Percentiles rank a stretch among this genome's conserved stretches.
These are phyloP conservation scores for Hypomontagnella submonticulosa DNA, from an alignment of 495 filamentous ascomycete genomes.

Conservation along the genomic window DNA sequence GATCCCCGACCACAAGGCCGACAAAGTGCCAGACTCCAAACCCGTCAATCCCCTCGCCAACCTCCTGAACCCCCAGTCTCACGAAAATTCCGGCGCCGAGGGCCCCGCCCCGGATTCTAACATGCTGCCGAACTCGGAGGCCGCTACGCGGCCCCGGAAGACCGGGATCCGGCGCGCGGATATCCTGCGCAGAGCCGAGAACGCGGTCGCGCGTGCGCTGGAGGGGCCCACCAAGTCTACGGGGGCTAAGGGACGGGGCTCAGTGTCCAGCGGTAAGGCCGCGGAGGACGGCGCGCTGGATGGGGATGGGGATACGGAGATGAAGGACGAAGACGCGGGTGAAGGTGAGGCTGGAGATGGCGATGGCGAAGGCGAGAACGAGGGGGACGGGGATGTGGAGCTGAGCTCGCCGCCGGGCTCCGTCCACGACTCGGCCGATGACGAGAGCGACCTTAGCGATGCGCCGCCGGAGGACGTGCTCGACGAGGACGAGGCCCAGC, in stretches of 20 bases:
- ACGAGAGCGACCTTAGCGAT: slow-evolving; percentile 84
- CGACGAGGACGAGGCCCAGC: slow-evolving; percentile 58
- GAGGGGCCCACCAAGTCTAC: slow-evolving; percentile 56
- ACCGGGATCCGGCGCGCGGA: slow-evolving; percentile 56
- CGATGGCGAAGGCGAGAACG: slow-evolving; percentile 41
- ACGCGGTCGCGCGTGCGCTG: slow-evolving; percentile 55
- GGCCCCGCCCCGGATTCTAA: slow-evolving; percentile 35
- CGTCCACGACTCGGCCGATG: slow-evolving; percentile 79
- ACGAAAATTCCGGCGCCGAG: slow-evolving; percentile 47
- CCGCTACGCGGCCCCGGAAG: slow-evolving; percentile 48
- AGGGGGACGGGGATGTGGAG: slow-evolving; percentile 43
- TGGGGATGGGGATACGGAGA: slow-evolving; percentile 43
- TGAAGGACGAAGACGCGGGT: slow-evolving; percentile 44
- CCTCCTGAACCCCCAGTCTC: slow-evolving; percentile 47
- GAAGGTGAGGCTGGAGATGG: slow-evolving; percentile 43
- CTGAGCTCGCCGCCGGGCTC: slow-evolving; percentile 63
- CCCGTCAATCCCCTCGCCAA: slow-evolving; percentile 40
- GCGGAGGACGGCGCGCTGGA: slow-evolving; percentile 36
- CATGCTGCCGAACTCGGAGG: slow-evolving; percentile 40
- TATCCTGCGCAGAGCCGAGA: slow-evolving; percentile 62
- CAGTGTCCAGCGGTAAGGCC: slow-evolving; percentile 55
- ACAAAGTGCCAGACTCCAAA: slow-evolving; percentile 36
- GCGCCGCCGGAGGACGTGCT: slow-evolving; percentile 61
- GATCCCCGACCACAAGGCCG: too few species aligned
- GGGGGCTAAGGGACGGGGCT: slow-evolving; percentile 52